Evolutionary conservation across 2,329 filamentous ascomycete genomes (phyloP), one percentile per base, ranked within the genome.

Genomic region (Niveomyces coronatus): DNA sequence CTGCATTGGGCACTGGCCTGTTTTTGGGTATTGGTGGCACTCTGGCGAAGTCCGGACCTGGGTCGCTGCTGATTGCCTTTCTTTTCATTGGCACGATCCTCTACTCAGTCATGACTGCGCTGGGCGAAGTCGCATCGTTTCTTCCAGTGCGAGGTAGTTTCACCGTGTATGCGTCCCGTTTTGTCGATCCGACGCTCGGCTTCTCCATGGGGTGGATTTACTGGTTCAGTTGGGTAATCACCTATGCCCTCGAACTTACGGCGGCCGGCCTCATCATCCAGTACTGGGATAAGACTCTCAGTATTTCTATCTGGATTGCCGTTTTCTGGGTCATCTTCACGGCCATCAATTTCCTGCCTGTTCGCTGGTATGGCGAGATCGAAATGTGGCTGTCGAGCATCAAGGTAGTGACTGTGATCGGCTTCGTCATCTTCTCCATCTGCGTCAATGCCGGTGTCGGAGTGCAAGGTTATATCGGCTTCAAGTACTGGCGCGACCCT

Each of bases 141-240:
- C 77, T 88, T 19, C 85, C 85, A 5, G 76, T 88, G 24, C 67
- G 80, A 15, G 85, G 82, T 41, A 79, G 81, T 28, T 88, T 88
- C 54, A 83, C 82, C 20, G 71, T 78, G 29, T 89, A 87, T 50
- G 82, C 83, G 16, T 71, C 76, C 27, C 79, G 84, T 14, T 85
- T 89, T 49, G 70, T 86, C 45, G 78, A 84, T 51, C 77, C 75
- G 9, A 78, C 77, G 40, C 64, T 86, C 33, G 82, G 81, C 7
- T 87, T 87, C 50, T 71, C 82, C 15, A 82, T 87, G 70, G 83
- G 84, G 15, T 88, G 82, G 82, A 78, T 85, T 43, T 88, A 88
- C 60, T 88, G 80, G 79, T 86, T 86, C 53, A 79, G 72, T 26
- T 88, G 79, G 80, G 69, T 76, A 14, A 75, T 81, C 41, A 85